Conservation (phyloP, 495 filamentous ascomycete species). For the Darksidea phi region DNA sequence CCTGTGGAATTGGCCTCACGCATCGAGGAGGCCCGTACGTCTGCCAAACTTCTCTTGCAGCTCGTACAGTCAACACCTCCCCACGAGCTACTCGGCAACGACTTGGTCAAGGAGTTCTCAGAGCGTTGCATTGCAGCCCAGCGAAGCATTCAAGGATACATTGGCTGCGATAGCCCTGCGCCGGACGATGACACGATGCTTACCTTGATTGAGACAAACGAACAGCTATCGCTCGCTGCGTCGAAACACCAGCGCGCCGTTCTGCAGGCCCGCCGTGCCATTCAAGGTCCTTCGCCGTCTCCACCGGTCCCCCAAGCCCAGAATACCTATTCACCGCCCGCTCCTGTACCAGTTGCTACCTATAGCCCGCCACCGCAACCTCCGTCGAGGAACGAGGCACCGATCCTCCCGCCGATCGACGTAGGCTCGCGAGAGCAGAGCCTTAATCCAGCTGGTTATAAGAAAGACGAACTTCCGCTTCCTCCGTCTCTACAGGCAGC, state of each 20-base stretch:
- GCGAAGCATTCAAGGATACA: conserved; percentile 77
- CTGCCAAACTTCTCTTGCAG: conserved; percentile 85
- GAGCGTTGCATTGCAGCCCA: conserved; percentile 81
- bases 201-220: conserved; percentile 91
- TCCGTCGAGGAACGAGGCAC: conserved; percentile 18
- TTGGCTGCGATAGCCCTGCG: conserved; percentile 68
- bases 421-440: not conserved
- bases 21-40: conserved; percentile 84
- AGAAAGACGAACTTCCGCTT: conserved; percentile 21
- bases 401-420: conserved; percentile 21
- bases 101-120: conserved; percentile 87
- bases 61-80: conserved; percentile 80
- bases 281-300: conserved; percentile 32
- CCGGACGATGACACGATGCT: conserved; percentile 92
- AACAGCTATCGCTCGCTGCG: conserved; percentile 73
- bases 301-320: conserved; percentile 1
- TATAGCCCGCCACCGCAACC: conserved; percentile 8
- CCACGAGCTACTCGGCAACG: conserved; percentile 71
- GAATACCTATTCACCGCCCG: conserved; percentile 6
- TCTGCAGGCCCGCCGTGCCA: conserved; percentile 59
- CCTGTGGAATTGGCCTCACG: conserved; percentile 79
- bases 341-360: not conserved
- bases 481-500: conserved; percentile 31
- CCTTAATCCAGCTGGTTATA: conserved; percentile 2
- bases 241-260: conserved; percentile 79